Conservation (phyloP, 257 asterid species). For the Haberlea rhodopensis region DNA sequence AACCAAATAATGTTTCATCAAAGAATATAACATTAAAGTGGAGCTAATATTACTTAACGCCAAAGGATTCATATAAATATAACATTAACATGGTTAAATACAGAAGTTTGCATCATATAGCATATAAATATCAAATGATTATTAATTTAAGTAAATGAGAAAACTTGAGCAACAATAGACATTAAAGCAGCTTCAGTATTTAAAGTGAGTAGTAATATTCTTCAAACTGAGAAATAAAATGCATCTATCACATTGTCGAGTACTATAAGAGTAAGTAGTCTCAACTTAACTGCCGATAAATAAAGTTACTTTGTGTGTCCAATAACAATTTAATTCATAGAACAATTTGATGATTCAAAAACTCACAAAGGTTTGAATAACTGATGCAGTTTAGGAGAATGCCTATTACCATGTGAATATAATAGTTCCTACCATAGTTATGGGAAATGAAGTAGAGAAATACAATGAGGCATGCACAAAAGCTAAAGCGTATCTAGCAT, state of each 20-base stretch:
- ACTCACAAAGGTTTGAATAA: too few species aligned
- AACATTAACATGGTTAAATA: too few species aligned
- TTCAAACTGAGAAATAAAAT: background rate
- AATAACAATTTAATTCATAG: too few species aligned
- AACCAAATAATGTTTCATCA: background rate
- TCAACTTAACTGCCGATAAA: too few species aligned
- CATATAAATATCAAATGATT: background rate
- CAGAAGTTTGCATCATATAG: background rate
- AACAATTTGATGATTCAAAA: too few species aligned
- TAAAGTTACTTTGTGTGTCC: too few species aligned
- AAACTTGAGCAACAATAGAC: background rate
- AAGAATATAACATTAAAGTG: background rate
- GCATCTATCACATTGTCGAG: background rate
- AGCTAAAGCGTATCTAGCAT: background rate
- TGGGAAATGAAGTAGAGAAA: slow-evolving; percentile 1
- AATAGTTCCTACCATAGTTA: background rate
- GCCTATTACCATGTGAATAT: slow-evolving; percentile 3
- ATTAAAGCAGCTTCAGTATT: slow-evolving; percentile 3
- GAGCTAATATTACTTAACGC: background rate
- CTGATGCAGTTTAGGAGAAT: too few species aligned
- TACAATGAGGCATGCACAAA: background rate
- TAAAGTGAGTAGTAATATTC: background rate
- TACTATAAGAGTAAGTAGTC: background rate
- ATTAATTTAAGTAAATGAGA: background rate
- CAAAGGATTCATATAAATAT: too few species aligned